These are phyloP conservation scores for Eimeria maxima DNA, from an alignment of 169 alveolate species.

Conservation along the genomic window DNA sequence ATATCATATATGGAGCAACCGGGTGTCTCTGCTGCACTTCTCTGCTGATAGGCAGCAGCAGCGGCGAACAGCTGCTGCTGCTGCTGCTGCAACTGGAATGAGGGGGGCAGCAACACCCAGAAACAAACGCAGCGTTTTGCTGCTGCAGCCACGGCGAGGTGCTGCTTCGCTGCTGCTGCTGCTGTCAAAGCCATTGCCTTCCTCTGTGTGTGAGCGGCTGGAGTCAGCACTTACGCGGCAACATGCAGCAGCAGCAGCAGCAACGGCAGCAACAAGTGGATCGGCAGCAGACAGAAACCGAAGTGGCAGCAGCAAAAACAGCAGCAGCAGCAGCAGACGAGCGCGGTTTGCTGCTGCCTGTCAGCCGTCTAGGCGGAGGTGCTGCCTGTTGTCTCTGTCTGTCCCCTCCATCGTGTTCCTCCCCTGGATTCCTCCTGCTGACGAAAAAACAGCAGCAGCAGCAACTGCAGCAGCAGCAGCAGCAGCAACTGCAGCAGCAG, in stretches of 20 bases:
- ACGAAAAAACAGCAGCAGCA: slow-evolving; percentile 20
- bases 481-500: background rate
- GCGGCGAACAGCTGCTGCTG: no score
- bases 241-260: slow-evolving; percentile 54
- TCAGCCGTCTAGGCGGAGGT: background rate
- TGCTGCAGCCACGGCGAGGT: background rate
- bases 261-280: background rate
- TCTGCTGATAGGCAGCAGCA: no score
- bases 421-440: background rate
- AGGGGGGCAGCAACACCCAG: no score
- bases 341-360: background rate
- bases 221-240: background rate
- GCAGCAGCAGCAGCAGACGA: background rate
- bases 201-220: slow-evolving; percentile 9
- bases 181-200: slow-evolving; percentile 4
- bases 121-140: background rate
- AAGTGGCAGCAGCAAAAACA: background rate
- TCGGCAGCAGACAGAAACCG: slow-evolving; percentile 10
- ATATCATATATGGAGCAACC: no score
- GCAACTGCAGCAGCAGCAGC: slow-evolving; percentile 27
- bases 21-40: no score
- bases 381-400: background rate
- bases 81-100: no score
- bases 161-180: slow-evolving; percentile 61
- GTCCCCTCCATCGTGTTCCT: background rate